These are phyloP conservation scores for Begonia masoniana DNA, from an alignment of 306 rosid genomes.

Conservation along the genomic window DNA sequence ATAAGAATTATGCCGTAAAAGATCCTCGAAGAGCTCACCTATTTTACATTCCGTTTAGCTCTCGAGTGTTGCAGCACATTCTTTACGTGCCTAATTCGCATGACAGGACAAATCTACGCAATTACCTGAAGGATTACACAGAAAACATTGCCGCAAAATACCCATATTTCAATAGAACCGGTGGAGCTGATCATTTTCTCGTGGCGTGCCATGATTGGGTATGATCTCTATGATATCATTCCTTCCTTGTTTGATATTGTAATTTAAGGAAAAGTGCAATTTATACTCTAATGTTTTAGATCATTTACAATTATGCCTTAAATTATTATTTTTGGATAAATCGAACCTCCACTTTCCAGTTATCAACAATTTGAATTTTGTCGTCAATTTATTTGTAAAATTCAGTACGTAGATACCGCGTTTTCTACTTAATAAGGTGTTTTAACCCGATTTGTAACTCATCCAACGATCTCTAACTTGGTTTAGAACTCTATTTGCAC, in stretches of 20 bases:
- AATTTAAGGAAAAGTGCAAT: neutral
- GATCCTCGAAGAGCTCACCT: slow-evolving; percentile 84
- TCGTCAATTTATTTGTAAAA: neutral
- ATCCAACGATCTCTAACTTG: no score
- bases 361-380: neutral
- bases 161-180: slow-evolving; percentile 65
- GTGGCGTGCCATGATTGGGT: slow-evolving; percentile 99
- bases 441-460: no score
- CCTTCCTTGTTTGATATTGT: neutral
- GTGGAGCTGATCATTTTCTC: slow-evolving; percentile 94
- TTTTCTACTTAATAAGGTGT: no score
- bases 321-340: neutral
- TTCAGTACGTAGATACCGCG: no score
- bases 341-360: neutral
- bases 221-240: slow-evolving; percentile 4
- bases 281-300: neutral
- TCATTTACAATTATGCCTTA: neutral
- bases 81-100: slow-evolving; percentile 82
- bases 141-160: slow-evolving; percentile 68
- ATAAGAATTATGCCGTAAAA: slow-evolving; percentile 51
- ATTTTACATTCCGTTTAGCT: slow-evolving; percentile 86
- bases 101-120: slow-evolving; percentile 79
- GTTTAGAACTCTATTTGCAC: no score
- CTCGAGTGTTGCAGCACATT: slow-evolving; percentile 58
- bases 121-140: slow-evolving; percentile 53